Base-by-base conservation (phyloP, 73 alveolate species). In the Effrenium voratum region DNA sequence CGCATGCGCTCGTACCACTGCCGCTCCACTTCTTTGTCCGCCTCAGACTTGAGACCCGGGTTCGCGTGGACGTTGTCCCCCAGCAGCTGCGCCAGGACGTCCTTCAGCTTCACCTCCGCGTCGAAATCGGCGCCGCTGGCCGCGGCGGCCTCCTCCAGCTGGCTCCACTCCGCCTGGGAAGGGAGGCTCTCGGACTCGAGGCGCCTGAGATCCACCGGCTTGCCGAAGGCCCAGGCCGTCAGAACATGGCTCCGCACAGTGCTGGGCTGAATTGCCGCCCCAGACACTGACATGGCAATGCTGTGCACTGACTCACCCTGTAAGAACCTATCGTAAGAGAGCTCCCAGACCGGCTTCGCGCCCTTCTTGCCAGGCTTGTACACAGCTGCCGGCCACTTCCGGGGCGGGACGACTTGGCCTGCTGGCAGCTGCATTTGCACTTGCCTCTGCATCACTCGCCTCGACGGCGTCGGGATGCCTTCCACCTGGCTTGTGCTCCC, bases 211-310 rank as follows among this genome's bases (percentile, higher is more conserved):
- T 77, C 60, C 24, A 77, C 60, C 26, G 88, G 88, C 66, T 77
- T 41, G 30, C 88, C 88, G 22, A 43, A 43, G 88, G 66, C 43
- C 88, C 88, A 77, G 30, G 88, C 88, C 44, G 88, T 77, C 88
- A 77, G 1, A 24, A 77, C 44, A 46, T 77, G 88, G 38, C 46
- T 2, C 22, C 44, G 59, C 46, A 77, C 88, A 32, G 88, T 77
- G 66, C 36, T 5, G 28, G 60, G 30, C 63, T 77, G 88, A 72
- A 72, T 72, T 34, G 82, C 49, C 45, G 36, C 22, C 0, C 82
- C 82, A n/a, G 82, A 32, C 15, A 47, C 82, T 15, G 82, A 47
- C 82, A 72, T 19, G 32, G 82, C 82, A 36, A 72, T 72, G 82
- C 82, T 77, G 63, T 77, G 46, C 63, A 77, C 41, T 6, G 88